A percentile compares a stretch with the other conserved stretches of the same genome.
These are phyloP conservation scores for Colletotrichum sp. DNA, from an alignment of 2,329 filamentous ascomycete genomes.

Conservation along the genomic window DNA sequence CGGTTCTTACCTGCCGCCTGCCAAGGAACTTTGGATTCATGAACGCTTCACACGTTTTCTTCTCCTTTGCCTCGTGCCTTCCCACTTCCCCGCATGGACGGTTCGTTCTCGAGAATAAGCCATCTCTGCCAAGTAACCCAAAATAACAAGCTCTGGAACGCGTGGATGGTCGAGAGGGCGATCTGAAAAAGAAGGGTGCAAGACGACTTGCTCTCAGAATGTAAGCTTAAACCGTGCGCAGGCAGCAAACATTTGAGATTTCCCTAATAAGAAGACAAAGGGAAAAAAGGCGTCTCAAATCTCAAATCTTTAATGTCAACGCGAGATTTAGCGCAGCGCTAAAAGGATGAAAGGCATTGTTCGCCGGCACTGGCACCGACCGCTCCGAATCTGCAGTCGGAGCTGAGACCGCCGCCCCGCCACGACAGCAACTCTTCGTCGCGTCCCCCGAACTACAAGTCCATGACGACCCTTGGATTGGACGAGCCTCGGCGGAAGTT, in stretches of 20 bases:
- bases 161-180: not conserved
- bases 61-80: not conserved
- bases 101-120: not conserved
- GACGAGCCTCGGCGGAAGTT: not conserved
- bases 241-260: not conserved
- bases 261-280: not conserved
- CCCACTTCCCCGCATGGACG: not conserved
- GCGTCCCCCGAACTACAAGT: not conserved
- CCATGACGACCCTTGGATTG: not conserved
- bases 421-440: not conserved
- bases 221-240: not conserved
- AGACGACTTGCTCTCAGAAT: not conserved
- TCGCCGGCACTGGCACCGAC: not conserved
- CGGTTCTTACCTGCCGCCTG: not conserved
- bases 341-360: not conserved
- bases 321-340: not conserved
- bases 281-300: not conserved
- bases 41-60: not conserved
- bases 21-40: not conserved
- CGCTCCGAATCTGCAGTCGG: not conserved
- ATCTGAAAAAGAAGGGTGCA: not conserved
- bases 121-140: not conserved
- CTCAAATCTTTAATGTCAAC: not conserved
- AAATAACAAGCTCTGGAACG: not conserved
- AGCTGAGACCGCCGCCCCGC: not conserved